Base-by-base conservation (phyloP, 164 flowering plant species). In the Brasenia schreberi region DNA sequence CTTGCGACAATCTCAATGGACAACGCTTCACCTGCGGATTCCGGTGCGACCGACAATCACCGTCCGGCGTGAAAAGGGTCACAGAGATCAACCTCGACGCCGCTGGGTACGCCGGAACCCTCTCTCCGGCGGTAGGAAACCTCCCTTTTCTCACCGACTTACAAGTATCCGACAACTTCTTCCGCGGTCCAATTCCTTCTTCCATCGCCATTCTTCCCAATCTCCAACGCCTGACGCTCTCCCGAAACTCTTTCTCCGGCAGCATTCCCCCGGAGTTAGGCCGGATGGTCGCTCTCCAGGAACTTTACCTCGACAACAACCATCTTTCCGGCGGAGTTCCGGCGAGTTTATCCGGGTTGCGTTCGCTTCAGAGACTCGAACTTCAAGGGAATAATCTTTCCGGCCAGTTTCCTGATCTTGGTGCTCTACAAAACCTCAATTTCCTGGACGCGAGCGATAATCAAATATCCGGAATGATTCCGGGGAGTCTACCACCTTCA, bases 1-100 rank as follows among this genome's bases (percentile, higher is more conserved):
- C 99, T 0, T 94, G 99, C 74, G 97, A 89, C 76, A 70, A 53
- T 61, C 71, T 83, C 67, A 82, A 77, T 77, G 52, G 81, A 68
- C 84, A 84, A 0, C 74, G 64, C 5, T 94, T 94, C 87, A 94
- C 85, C 16, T 94, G 99, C 72, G 99, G 99, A 33, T 79, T 94
- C 81, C 72, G 90, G 45, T 94, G 98, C 80, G 88, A 83, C 70
- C 5, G 65, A 9, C 27, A 23, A 23, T 9, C 56, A 14, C 19
- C 49, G 56, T 45, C 80, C 39, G 80, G 80, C 49, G 1, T 42
- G 5, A 74, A 76, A 61, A 83, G 97, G 52, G 80, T 94, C 76
- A 89, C 96, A 7, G 94, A 91, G 44, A 79, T 94, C 82, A 73
- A 69, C 63, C 96, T 94, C 56, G 99, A 94, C 81, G 78, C 73